These are phyloP conservation scores for Wickerhamiella nectarea DNA, from an alignment of 805 yeast species.

Conservation along the genomic window DNA sequence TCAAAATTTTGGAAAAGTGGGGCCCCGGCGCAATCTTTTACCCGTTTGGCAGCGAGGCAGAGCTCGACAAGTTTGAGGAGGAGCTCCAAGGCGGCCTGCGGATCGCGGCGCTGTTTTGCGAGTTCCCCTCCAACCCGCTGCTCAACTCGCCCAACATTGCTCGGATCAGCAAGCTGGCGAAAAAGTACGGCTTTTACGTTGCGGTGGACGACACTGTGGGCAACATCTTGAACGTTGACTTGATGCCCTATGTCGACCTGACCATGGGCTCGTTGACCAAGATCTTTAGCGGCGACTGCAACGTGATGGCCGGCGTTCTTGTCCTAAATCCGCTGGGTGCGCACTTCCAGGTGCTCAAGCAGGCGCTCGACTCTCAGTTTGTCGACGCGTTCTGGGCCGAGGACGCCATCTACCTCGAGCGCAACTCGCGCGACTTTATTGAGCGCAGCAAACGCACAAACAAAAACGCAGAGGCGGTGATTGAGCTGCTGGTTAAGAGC, in stretches of 20 bases:
- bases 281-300: slow-evolving; percentile 85
- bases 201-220: slow-evolving; percentile 94
- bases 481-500: slow-evolving; percentile 18
- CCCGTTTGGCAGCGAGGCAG: slow-evolving; percentile 63
- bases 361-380: slow-evolving; percentile 40
- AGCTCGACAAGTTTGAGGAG: slow-evolving; percentile 47
- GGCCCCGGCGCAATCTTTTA: slow-evolving; percentile 83
- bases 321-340: slow-evolving; percentile 57
- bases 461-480: slow-evolving; percentile 29
- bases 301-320: slow-evolving; percentile 88
- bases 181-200: slow-evolving; percentile 57
- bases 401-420: slow-evolving; percentile 81
- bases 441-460: slow-evolving; percentile 38
- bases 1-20: slow-evolving; percentile 72
- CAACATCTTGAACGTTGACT: slow-evolving; percentile 71
- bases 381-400: slow-evolving; percentile 81
- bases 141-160: slow-evolving; percentile 68
- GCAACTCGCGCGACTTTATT: slow-evolving; percentile 83
- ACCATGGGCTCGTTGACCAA: slow-evolving; percentile 81
- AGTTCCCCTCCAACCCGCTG: slow-evolving; percentile 91
- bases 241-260: slow-evolving; percentile 71
- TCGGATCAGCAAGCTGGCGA: slow-evolving; percentile 51
- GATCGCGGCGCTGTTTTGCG: slow-evolving; percentile 65
- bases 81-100: slow-evolving; percentile 50
- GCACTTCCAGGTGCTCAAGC: slow-evolving; percentile 37